These are phyloP conservation scores for Coemansia aciculifera DNA, from an alignment of 192 early-diverging fungal genomes.

Conservation along the genomic window DNA sequence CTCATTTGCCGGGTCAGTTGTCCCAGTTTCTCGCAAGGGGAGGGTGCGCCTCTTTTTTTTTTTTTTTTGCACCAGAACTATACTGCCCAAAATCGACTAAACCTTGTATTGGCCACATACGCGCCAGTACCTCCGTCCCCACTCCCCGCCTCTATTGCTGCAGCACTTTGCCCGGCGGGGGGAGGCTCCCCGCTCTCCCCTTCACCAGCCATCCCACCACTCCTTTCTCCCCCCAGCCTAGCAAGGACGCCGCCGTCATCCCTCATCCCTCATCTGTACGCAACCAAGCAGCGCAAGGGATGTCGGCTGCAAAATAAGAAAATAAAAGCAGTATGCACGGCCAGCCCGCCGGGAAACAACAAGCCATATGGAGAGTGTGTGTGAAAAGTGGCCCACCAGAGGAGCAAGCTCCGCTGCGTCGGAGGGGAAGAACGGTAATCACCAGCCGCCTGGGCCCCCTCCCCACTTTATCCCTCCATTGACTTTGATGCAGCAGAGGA, in stretches of 20 bases:
- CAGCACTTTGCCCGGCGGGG: not conserved
- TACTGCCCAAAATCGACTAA: constrained; percentile 11
- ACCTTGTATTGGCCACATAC: constrained; percentile 8
- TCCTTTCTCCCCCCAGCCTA: not conserved
- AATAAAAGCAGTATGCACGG: constrained; percentile 1
- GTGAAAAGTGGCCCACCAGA: not conserved
- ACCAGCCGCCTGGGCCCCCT: constrained; percentile 1
- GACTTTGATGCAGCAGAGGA: constrained; percentile 3
- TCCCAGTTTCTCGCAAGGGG: not conserved
- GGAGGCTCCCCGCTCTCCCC: not conserved
- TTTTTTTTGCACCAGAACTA: not conserved
- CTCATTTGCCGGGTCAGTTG: not conserved
- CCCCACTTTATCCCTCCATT: constrained; percentile 5
- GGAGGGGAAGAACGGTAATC: constrained; percentile 5
- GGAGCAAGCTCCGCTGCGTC: constrained; percentile 1
- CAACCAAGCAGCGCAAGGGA: not conserved
- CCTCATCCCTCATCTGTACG: not conserved
- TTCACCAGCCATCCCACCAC: not conserved
- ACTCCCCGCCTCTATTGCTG: constrained; percentile 8
- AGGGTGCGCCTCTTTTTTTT: not conserved
- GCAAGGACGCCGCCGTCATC: not conserved
- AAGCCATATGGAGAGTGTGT: not conserved
- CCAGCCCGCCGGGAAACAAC: constrained; percentile 7
- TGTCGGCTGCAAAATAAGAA: not conserved
- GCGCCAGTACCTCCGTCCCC: constrained; percentile 1